Evolutionary conservation across 805 yeast genomes (phyloP), one percentile per base, ranked within the genome.

Genomic region (Candida qinlingensis): DNA sequence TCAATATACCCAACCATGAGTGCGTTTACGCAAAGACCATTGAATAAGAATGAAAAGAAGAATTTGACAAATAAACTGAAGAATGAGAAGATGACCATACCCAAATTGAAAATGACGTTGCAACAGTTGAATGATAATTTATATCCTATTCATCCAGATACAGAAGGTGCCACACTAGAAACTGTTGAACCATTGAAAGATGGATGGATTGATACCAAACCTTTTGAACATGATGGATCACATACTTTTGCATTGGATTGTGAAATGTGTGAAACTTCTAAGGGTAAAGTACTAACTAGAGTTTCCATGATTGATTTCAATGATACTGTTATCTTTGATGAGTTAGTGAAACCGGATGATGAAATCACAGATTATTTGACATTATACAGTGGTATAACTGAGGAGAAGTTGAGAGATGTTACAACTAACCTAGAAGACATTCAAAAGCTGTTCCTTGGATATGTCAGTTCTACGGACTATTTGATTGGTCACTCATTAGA

Each of bases 401-500:
- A 76, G 46, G 91, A 85, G 48, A 67, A 74, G 58, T 70, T 94
- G 6, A 58, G 63, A 12, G 74, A 71, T 41, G 92, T 85, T 3
- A 80, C 83, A 0, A 85, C 86, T 0, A 79, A 85, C 0, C 63
- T 85, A 12, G 51, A 63, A 13, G 96, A 91, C 55, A 79, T 88
- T 3, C 97, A 90, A 62, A 51, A 72, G 2, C 70, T 74, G 56
- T 49, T 94, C 6, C 44, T 77, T 2, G 54, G 61, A 3, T 55
- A 76, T 1, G 69, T 92, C 3, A 68, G 78, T 6, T 58, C 74
- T 2, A 67, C 70, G 13, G 97, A 90, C 61, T 73, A 83, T 11
- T 61, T 92, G 26, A 77, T 92, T 45, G 98, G 99, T 2, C 99
- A 92, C 63, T 92, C 98, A 0, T 69, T 92, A 31, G 92, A 91